Base-by-base conservation (phyloP, 768 basidiomycete species). In the Gymnopilus dilepis region DNA sequence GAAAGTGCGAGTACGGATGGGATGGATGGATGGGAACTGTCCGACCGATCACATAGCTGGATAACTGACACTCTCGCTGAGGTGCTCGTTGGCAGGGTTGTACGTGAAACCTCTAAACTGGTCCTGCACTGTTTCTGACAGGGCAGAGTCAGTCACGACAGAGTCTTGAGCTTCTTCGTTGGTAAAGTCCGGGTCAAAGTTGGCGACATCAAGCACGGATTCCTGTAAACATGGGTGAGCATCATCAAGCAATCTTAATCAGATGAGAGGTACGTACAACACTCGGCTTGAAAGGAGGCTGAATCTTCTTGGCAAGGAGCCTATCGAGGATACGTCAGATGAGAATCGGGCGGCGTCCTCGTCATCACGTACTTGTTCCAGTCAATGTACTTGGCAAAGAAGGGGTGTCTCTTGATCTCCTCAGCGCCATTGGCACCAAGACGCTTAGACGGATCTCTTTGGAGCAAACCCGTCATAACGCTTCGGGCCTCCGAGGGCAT, bases 181-280 rank as follows among this genome's bases (percentile, higher is more conserved):
- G 28, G 96, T 98, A 73, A 99, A 99, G 75, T 99, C 97, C 24
- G 94, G 86, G 75, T 99, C 97, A 77, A 99, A 99, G 81, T 98
- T 95, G 60, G 90, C 94, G 21, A 96, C 95, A 73, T 97, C 96
- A 45, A 97, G 85, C 1, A 95, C 95, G 57, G 90, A 91, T 80
- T 96, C 95, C 89, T 90, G 51, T 59, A 58, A 30, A 45, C 43
- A 4, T 41, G 34, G 59, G 26, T 56, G n/a, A 65, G 47, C 43
- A 26, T 42, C 22, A 12, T n/a, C 12, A 30, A 12, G 24, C 33
- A 21, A 45, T 28, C 17, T n/a, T 28, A 26, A 13, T 11, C n/a
- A 34, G 42, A 58, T 42, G 4, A 52, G 51, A 19, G 26, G 5
- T 43, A 80, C 92, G 74, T 76, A 93, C 93, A 64, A 99, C 97